Evolutionary conservation across 192 early-diverging fungal genomes (phyloP), one percentile per base, ranked within the genome.

Genomic region (Backusella circina): DNA sequence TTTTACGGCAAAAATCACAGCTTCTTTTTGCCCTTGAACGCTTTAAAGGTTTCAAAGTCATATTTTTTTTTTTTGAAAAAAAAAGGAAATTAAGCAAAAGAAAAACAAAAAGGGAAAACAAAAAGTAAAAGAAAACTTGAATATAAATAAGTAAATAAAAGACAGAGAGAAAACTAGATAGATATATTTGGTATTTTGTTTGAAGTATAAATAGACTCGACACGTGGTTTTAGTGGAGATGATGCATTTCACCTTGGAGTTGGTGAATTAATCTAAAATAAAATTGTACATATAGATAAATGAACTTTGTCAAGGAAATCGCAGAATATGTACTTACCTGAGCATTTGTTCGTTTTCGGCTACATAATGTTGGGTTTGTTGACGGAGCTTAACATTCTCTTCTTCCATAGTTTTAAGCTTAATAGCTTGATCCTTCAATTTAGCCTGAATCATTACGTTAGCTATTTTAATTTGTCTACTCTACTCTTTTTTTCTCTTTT

Each of bases 1-100:
- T 71, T 67, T 83, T 77, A 31, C 82, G 65, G 67, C 82, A 83
- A 70, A 79, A 79, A 32, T 83, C 82, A 68, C 82, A 83, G 38
- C 82, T 83, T n/a, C 82, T 37, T 44, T 83, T 83, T 3, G 82
- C 82, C 31, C 82, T 44, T 15, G 78, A 77, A 67, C 82, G 37
- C 51, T 83, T 83, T 21, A 79, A 47, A 4, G 67, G 65, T 6
- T 38, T 44, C 10, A n/a, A 36, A 26, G 66, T 23, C 30, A 28
- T 38, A 12, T 73, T 28, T 47, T 65, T 38, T 67, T 31, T 33
- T 6, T n/a, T n/a, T n/a, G n/a, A n/a, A 12, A 36, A 44, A 28
- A 51, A 18, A 31, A 72, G 32, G 6, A 31, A 70, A 41, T 32
- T 18, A 35, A 44, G 50, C 18, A 33, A 30, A 57, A 57, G 31